These are phyloP conservation scores for Trichoderma atrobrunneum DNA, from an alignment of 2,329 filamentous ascomycete genomes.

Conservation along the genomic window DNA sequence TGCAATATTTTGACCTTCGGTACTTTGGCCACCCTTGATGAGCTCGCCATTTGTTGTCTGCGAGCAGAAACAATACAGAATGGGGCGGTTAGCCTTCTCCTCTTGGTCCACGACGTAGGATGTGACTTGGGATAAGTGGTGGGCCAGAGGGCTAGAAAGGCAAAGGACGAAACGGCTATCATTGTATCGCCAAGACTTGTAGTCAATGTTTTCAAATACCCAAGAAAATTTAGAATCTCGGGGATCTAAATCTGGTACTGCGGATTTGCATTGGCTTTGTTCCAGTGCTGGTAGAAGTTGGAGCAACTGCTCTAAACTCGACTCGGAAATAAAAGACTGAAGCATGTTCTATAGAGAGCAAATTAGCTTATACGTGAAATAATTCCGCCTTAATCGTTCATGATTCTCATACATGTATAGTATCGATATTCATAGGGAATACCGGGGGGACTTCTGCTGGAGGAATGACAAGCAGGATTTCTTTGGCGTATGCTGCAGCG, in stretches of 20 bases:
- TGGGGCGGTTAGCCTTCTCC: not conserved
- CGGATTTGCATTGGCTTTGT: not conserved
- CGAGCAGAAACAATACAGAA: not conserved
- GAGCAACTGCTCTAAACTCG: not conserved
- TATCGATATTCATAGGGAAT: fast-evolving
- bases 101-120: not conserved
- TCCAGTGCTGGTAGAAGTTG: not conserved
- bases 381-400: no score
- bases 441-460: fast-evolving
- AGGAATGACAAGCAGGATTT: not conserved
- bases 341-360: not conserved
- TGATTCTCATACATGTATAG: not conserved
- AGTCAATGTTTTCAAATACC: not conserved
- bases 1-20: fast-evolving
- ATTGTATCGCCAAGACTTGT: not conserved
- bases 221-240: not conserved
- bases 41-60: not conserved
- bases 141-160: not conserved
- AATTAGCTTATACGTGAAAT: not conserved
- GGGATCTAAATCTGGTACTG: not conserved
- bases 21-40: not conserved
- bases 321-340: not conserved
- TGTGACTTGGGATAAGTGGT: not conserved
- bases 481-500: constrained; percentile 30
- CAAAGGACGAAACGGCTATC: not conserved